Percentiles rank a stretch among this genome's conserved stretches.
Evolutionary conservation across 2,329 filamentous ascomycete genomes (phyloP).

Genomic region (Trichoderma endophyticum): DNA sequence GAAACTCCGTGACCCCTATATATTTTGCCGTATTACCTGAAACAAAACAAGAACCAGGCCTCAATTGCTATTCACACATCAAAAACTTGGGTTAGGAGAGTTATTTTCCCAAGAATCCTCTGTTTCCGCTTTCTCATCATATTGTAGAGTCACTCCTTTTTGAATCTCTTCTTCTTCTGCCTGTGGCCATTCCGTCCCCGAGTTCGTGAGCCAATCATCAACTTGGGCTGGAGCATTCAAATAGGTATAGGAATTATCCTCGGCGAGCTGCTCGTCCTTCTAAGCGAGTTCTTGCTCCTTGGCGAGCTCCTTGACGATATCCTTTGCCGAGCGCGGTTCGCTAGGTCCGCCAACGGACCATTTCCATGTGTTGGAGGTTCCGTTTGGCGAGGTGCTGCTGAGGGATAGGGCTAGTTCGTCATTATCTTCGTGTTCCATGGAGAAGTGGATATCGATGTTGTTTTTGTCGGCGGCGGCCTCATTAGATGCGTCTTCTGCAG

Average conservation of each 20-base stretch:
- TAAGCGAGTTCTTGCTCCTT: slow-evolving; percentile 22
- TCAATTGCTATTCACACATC: not conserved
- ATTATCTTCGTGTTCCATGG: slow-evolving; percentile 26
- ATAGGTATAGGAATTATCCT: too few relatives aligned
- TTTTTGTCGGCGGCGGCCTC: slow-evolving; percentile 28
- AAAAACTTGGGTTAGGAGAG: not conserved
- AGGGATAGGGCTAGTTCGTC: slow-evolving; percentile 24
- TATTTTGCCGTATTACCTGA: not conserved
- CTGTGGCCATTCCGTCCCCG: not conserved
- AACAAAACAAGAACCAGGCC: not conserved
- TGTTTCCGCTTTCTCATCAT: not conserved
- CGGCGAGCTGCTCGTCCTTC: not conserved
- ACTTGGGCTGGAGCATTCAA: not conserved
- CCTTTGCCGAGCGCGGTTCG: slow-evolving; percentile 24
- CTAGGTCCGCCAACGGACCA: slow-evolving; percentile 27
- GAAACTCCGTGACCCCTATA: not conserved
- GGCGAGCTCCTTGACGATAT: slow-evolving; percentile 24
- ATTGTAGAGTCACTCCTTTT: not conserved
- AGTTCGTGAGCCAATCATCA: not conserved
- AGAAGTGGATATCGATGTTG: slow-evolving; percentile 32
- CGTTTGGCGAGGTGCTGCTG: slow-evolving; percentile 22
- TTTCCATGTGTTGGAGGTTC: slow-evolving; percentile 27
- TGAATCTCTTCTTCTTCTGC: not conserved
- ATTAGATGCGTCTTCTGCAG: slow-evolving; percentile 32
- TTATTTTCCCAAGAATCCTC: not conserved